Percentiles rank a stretch among this genome's conserved stretches.
phyloP scores from a whole-genome alignment of 2,329 filamentous ascomycete genomes.

The Cordyceps fumosorosea region DNA sequence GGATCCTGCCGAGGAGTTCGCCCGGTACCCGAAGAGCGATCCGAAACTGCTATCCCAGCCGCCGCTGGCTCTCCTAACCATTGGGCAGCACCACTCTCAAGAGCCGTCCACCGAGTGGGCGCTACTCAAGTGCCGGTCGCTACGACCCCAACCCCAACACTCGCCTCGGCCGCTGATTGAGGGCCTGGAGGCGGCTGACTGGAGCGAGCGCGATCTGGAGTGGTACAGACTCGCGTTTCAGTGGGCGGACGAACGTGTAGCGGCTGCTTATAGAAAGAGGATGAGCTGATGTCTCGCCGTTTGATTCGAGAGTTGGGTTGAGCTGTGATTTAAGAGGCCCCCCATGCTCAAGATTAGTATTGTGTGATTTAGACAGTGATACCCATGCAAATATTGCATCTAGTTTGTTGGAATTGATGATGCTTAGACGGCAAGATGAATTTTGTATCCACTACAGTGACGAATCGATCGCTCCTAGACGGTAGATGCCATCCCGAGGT shows the following conservation, averaged over 20 bases:
- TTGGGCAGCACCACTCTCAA: slow-evolving; percentile 64
- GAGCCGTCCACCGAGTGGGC: slow-evolving; percentile 45
- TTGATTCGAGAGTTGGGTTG: no score
- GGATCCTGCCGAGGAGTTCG: no score
- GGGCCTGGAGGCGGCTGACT: slow-evolving; percentile 61
- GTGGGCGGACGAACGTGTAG: slow-evolving; percentile 53
- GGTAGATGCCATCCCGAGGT: slow-evolving; percentile 18
- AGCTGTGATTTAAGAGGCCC: no score
- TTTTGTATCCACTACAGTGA: neutral
- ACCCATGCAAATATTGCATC: neutral
- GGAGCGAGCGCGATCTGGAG: slow-evolving; percentile 57
- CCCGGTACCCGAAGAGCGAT: no score
- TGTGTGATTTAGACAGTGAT: neutral
- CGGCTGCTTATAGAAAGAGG: neutral
- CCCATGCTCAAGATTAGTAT: no score
- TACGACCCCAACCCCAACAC: slow-evolving; percentile 61
- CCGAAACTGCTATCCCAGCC: no score
- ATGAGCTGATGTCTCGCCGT: no score
- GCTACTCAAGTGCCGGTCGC: slow-evolving; percentile 59
- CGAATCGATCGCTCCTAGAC: neutral
- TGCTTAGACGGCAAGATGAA: neutral
- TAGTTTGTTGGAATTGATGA: neutral
- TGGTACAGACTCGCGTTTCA: slow-evolving; percentile 64
- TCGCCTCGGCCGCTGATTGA: slow-evolving; percentile 62
- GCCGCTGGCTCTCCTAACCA: slow-evolving; percentile 62